Evolutionary conservation across 441 rosid genomes (phyloP), one percentile per base, ranked within the genome.

Genomic region (Gossypium gossypioides): DNA sequence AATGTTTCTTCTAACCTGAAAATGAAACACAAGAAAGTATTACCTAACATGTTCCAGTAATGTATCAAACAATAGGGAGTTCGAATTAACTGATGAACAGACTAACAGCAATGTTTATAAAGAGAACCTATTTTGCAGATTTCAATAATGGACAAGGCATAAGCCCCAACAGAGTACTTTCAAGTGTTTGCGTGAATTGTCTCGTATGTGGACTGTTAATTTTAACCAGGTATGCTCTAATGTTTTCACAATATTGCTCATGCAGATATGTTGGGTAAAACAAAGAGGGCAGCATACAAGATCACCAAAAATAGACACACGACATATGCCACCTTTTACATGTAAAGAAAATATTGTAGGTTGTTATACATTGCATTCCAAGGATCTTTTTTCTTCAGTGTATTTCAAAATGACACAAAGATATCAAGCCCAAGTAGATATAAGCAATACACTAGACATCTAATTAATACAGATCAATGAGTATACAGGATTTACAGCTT

Each of bases 1-100:
- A 71, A 91, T 79, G 81, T 93, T 93, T 56, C 63, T 77, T 79
- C 75, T 86, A 66, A 93, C 95, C 98, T 91, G 83, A 24, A 13
- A 65, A 65, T 22, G n/a, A 9, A 34, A 40, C 0, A 9, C 63
- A 25, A 66, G 6, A 15, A 52, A 25, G 72, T 50, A 72, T 25
- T 65, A 25, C 19, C 68, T 58, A 72, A 65, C 51, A 76, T 27
- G 67, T 40, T 48, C 37, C 40, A 4, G 29, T 24, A 48, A 55
- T 16, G 7, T 42, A 58, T 12, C 59, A 4, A 40, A 55, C 9
- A 24, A 61, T 6, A 59, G 67, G 74, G 37, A 59, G 21, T 27
- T 32, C 7, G 1, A 32, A 32, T 32, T 32, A 32, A 32, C 34
- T 42, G 8, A 22, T 67, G 55, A 40, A 57, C 15, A 40, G n/a